Percentiles rank a stretch among this genome's conserved stretches.
phyloP scores from a whole-genome alignment of 306 rosid genomes.

The Cicer judaicum region DNA sequence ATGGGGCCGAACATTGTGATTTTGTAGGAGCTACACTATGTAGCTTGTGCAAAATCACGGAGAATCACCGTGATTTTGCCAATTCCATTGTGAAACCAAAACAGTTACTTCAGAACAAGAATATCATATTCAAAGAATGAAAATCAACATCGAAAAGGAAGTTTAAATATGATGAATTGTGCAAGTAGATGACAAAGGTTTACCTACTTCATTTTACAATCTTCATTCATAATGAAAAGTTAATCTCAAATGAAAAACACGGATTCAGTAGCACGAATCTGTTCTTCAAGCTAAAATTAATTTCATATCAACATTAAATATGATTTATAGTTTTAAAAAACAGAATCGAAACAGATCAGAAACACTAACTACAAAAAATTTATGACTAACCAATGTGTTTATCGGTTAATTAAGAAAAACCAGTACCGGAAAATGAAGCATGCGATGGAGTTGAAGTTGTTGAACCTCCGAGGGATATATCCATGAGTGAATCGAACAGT shows the following conservation, averaged over 20 bases:
- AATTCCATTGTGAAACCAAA: no score
- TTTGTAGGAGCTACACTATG: no score
- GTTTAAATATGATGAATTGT: no score
- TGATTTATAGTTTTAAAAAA: constrained; percentile 2
- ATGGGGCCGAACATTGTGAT: no score
- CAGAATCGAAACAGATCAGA: constrained; percentile 5
- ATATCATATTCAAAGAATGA: background rate
- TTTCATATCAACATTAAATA: background rate
- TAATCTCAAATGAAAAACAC: background rate
- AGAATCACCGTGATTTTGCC: no score
- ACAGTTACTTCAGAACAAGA: background rate
- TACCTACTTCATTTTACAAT: background rate
- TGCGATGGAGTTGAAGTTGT: constrained; percentile 40
- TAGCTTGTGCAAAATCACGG: no score
- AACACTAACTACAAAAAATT: constrained; percentile 17
- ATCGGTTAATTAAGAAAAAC: background rate
- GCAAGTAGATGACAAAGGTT: background rate
- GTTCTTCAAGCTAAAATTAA: background rate
- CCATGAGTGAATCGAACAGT: constrained; percentile 40
- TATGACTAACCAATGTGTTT: background rate
- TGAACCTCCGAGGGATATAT: constrained; percentile 21
- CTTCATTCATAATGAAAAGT: background rate
- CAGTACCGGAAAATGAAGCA: constrained; percentile 40
- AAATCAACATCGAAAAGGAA: constrained; percentile 1
- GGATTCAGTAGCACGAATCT: background rate